Evolutionary conservation across 2,329 filamentous ascomycete species (phyloP).

Genomic region (Fonsecaea multimorphosa): DNA sequence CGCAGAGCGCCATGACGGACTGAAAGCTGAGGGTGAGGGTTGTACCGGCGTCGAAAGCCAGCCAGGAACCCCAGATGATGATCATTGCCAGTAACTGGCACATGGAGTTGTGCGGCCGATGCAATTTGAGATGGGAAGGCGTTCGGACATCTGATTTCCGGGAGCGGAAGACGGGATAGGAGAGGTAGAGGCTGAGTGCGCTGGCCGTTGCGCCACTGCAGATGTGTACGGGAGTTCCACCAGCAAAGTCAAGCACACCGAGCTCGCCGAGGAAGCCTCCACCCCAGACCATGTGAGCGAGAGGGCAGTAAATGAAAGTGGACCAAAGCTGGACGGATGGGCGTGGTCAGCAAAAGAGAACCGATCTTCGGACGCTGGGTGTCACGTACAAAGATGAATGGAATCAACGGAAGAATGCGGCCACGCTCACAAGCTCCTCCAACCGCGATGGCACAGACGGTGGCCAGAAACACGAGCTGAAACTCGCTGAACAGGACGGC

Average conservation of each 20-base stretch:
- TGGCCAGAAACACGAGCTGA: slow-evolving; percentile 54
- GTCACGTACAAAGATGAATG: slow-evolving; percentile 51
- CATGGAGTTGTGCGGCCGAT: slow-evolving; percentile 57
- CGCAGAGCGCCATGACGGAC: slow-evolving; percentile 57
- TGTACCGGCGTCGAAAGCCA: slow-evolving; percentile 59
- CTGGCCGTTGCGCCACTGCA: slow-evolving; percentile 63
- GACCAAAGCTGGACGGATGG: slow-evolving; percentile 61
- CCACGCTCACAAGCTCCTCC: slow-evolving; percentile 58
- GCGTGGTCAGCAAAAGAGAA: slow-evolving; percentile 16
- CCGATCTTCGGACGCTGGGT: background rate
- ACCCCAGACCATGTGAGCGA: slow-evolving; percentile 82
- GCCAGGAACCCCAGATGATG: slow-evolving; percentile 60
- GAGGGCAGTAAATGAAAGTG: slow-evolving; percentile 70
- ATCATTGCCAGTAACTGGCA: slow-evolving; percentile 57
- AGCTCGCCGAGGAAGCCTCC: slow-evolving; percentile 74
- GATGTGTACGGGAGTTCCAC: slow-evolving; percentile 77
- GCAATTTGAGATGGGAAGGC: slow-evolving; percentile 53
- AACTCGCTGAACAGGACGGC: slow-evolving; percentile 60
- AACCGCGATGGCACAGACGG: slow-evolving; percentile 59
- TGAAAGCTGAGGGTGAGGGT: slow-evolving; percentile 58
- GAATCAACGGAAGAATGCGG: slow-evolving; percentile 53
- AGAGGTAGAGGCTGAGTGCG: slow-evolving; percentile 56
- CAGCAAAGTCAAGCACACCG: slow-evolving; percentile 75
- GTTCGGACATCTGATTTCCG: slow-evolving; percentile 53
- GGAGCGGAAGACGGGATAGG: slow-evolving; percentile 57